These are phyloP conservation scores for Vitis rupestris DNA, from an alignment of 164 flowering plant species.

Conservation along the genomic window DNA sequence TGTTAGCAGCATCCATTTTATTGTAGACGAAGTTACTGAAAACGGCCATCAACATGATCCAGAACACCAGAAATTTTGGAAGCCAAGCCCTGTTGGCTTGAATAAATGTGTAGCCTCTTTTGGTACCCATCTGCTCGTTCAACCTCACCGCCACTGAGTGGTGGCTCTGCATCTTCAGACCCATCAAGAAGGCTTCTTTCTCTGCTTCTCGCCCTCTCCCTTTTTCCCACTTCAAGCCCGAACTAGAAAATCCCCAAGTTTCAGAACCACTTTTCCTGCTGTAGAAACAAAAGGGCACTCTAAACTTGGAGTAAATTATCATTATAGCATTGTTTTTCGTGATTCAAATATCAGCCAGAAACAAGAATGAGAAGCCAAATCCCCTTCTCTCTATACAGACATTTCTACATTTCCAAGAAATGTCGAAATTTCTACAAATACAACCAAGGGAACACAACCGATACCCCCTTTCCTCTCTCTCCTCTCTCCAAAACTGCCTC, in stretches of 20 bases:
- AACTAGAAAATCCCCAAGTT: constrained; percentile 12
- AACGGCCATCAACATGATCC: constrained; percentile 36
- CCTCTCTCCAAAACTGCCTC: neutral
- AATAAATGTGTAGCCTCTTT: constrained; percentile 36
- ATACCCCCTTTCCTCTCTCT: neutral
- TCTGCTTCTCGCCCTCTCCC: constrained; percentile 4
- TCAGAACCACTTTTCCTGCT: constrained; percentile 22
- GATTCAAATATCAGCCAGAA: constrained; percentile 7
- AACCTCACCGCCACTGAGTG: constrained; percentile 44
- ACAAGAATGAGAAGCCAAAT: neutral
- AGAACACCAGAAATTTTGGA: constrained; percentile 39
- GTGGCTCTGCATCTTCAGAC: constrained; percentile 32
- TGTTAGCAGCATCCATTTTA: constrained; percentile 42
- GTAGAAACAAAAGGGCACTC: constrained; percentile 9
- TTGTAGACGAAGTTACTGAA: constrained; percentile 32
- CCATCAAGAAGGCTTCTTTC: constrained; percentile 27
- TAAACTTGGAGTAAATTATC: constrained; percentile 7
- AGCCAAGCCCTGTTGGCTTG: constrained; percentile 42
- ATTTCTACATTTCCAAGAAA: too few species aligned
- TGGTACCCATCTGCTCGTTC: constrained; percentile 41
- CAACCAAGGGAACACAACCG: too few species aligned
- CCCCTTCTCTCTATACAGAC: neutral
- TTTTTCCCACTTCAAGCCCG: constrained; percentile 25
- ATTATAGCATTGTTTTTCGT: constrained; percentile 31
- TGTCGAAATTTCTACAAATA: too few species aligned